Base-by-base conservation (phyloP, 169 alveolate genomes). In the Plasmodium cynomolgi region DNA sequence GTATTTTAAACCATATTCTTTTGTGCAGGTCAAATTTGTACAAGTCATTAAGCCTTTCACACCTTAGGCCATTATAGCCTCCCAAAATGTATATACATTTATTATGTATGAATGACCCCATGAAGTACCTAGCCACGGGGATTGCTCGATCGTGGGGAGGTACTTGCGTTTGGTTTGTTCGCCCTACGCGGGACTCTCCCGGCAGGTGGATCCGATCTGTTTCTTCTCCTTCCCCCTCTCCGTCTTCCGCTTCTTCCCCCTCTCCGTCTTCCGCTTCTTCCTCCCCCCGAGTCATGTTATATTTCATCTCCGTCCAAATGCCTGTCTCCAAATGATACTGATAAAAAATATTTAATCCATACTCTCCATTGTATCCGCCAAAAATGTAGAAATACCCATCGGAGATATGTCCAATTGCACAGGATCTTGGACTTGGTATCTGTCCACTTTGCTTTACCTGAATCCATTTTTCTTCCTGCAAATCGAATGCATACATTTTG, bases 311-410 rank as follows among this genome's bases (percentile, higher is more conserved):
- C 34, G 92, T 72, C 92, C 92, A 84, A 15, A 73, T 73, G 34
- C 92, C 84, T 3, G 92, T 71, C 44, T 73, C 72, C 47, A 84
- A 39, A 84, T 84, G 92, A 41, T 68, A 84, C 50, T 84, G 74
- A 33, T 84, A 84, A n/a, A 84, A 84, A 39, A 31, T 41, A 72
- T 84, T 41, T 20, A 84, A 72, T 6, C 74, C 71, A 13, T 41
- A 37, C 34, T 84, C 84, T 41, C 84, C 92, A n/a, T 72, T 84
- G 75, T 71, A 84, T 26, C 92, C 92, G 7, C 92, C 92, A 47
- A 84, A 84, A 39, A 72, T 8, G 54, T 84, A 84, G 50, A 84
- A 84, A 20, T 84, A 84, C 3, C 92, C 84, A 41, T 84, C 92
- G 33, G n/a, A 68, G 15, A 84, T 84, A 2, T 84, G 92, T 2